Conservation (phyloP, 2,329 filamentous ascomycete species). For the Apiospora sp. region DNA sequence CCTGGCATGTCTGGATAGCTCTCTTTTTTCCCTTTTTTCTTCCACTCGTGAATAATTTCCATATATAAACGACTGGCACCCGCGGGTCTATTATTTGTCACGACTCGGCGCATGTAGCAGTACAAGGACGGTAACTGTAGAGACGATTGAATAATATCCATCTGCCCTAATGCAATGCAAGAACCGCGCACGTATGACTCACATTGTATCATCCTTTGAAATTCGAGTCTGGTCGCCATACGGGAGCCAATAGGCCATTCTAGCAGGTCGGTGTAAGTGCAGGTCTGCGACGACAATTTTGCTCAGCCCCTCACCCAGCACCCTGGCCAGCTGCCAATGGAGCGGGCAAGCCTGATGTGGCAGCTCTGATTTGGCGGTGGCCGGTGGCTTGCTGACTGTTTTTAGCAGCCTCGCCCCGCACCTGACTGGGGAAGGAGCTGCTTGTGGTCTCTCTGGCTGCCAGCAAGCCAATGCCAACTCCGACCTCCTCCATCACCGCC, state of each 20-base stretch:
- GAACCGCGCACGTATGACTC: slow-evolving; percentile 11
- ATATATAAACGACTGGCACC: neutral
- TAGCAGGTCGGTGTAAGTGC: slow-evolving; percentile 7
- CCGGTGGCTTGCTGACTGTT: slow-evolving; percentile 10
- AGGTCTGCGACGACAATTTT: slow-evolving; percentile 3
- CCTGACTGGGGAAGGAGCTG: neutral
- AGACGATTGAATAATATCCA: neutral
- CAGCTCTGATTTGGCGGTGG: slow-evolving; percentile 9
- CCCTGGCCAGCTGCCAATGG: neutral
- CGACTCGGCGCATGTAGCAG: slow-evolving; percentile 5
- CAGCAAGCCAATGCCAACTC: neutral
- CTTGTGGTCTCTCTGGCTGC: neutral
- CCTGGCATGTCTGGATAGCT: neutral
- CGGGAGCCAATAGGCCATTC: neutral
- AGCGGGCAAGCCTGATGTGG: neutral
- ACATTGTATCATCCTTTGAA: slow-evolving; percentile 18
- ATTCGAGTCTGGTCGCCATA: neutral
- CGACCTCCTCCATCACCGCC: neutral
- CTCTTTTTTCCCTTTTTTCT: neutral
- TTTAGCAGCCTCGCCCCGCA: slow-evolving; percentile 17
- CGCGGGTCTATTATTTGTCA: neutral
- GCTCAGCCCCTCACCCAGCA: neutral
- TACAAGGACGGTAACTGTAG: neutral
- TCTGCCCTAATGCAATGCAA: slow-evolving; percentile 10
- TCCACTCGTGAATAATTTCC: neutral